Evolutionary conservation across 2,329 filamentous ascomycete genomes (phyloP), one percentile per base, ranked within the genome.

Genomic region (Nigrograna mackinnonii): DNA sequence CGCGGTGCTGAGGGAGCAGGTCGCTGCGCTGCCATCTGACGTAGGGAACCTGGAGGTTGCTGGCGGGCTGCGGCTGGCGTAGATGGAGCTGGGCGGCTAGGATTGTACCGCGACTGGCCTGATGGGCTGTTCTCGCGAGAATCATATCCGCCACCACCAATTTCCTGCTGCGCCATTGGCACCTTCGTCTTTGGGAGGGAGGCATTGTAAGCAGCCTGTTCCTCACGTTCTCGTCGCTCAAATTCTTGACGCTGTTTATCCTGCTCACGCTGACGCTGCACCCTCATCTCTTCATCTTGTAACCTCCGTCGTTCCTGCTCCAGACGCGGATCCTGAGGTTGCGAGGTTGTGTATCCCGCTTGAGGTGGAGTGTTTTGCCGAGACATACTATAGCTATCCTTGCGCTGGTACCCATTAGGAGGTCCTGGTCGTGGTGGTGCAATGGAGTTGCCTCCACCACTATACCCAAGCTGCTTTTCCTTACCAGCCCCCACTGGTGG

Each of bases 161-260:
- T 74, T 68, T 97, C 94, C 70, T 96, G 91, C 67, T 97, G 89
- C 22, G 91, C 91, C 52, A 94, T 62, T 2, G 89, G 89, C 9
- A 84, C 73, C 64, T 89, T 89, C 50, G 80, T 85, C 75, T 95
- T 87, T 22, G 91, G 92, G 46, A 96, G 73, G 18, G 89, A 90
- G 24, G 89, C 87, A 67, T 97, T 96, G 70, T 96, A 96, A 14
- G 84, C 89, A 63, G 94, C 91, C 55, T 89, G 77, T 38, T 96
- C 90, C 52, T 86, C 82, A 41, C 88, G 69, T 36, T 74, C 69
- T 22, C 70, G 69, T 43, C 69, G 66, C 45, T 77, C 72, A 31
- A 70, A 67, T 35, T 75, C 70, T 26, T 70, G 62, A 31, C 67
- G 56, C 47, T 69, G 61, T 21, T 66, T 56, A 42, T 73, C 68